Percentiles rank a stretch among this genome's conserved stretches.
Evolutionary conservation across 2,329 filamentous ascomycete genomes (phyloP).

Genomic region (Scedosporium aurantiacum): DNA sequence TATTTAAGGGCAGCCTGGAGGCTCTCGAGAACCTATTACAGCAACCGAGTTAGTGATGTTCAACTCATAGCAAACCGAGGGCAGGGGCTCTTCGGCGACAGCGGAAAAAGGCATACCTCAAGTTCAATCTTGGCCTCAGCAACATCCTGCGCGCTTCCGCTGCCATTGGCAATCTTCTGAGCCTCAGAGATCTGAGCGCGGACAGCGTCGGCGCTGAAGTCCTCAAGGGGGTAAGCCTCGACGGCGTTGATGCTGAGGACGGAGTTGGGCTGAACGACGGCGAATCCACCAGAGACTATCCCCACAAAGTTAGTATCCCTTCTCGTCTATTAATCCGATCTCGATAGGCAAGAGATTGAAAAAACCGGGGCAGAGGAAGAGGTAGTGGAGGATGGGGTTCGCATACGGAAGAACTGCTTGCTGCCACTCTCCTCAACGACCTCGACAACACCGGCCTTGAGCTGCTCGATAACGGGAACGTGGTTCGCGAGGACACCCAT

Average conservation of each 20-base stretch:
- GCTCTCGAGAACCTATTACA: constrained; percentile 10
- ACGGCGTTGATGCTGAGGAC: constrained; percentile 95
- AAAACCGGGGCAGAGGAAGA: background rate
- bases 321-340: background rate
- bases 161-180: constrained; percentile 84
- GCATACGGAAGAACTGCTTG: constrained; percentile 96
- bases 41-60: background rate
- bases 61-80: background rate
- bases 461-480: constrained; percentile 96
- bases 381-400: background rate
- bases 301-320: background rate
- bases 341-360: background rate
- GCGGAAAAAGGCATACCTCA: constrained; percentile 55
- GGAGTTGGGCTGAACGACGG: constrained; percentile 91
- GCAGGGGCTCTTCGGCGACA: background rate
- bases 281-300: constrained; percentile 89
- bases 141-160: constrained; percentile 91
- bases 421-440: constrained; percentile 84
- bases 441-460: constrained; percentile 93
- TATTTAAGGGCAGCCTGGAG: constrained; percentile 12
- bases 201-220: constrained; percentile 89
- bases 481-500: constrained; percentile 99
- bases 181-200: constrained; percentile 85
- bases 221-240: constrained; percentile 87
- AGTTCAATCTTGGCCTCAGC: constrained; percentile 98